Base-by-base conservation (phyloP, 257 asterid genomes). In the Asclepias syriaca region DNA sequence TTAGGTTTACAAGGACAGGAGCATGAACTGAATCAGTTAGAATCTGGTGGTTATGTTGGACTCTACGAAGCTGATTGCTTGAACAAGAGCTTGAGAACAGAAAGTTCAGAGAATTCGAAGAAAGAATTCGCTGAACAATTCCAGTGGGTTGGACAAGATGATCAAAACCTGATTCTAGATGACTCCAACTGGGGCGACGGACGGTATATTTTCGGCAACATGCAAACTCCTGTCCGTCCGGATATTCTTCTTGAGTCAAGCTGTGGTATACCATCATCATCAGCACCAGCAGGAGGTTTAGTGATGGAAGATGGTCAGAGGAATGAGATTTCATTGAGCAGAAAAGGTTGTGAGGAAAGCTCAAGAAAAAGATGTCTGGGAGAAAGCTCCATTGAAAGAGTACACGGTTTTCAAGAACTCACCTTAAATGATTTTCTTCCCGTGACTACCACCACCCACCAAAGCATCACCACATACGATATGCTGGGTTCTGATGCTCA, bases 1-100 rank as follows among this genome's bases (percentile, higher is more conserved):
- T 72, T 68, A 56, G 49, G 72, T 72, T 72, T 68, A 56, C 78
- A 46, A 5, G 81, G 74, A 48, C 78, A 81, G 54, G 68, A 39
- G 29, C 76, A 74, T 79, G 72, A 77, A 61, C 3, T 54, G 48
- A 72, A 70, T 46, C 74, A 68, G 51, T 56, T 32, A 43, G 68
- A 77, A 60, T 66, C 77, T 19, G 77, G 73, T 16, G 59, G 53
- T 70, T 76, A 68, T 56, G 72, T 73, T 66, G 79, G 69, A 61
- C 22, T 72, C 27, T 50, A 72, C 61, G 68, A 71, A 43, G 80
- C 50, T 66, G 71, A 56, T 59, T 43, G 11, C 71, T 74, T 79
- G 49, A 22, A 22, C 32, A 37, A 72, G 39, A 74, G 63, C 70
- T 57, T 58, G 2, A 63, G 60, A 27, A 67, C 16, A 75, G 78